Evolutionary conservation across 163 green algal genomes (phyloP).

Genomic region (Chlamydomonas reinhardtii): DNA sequence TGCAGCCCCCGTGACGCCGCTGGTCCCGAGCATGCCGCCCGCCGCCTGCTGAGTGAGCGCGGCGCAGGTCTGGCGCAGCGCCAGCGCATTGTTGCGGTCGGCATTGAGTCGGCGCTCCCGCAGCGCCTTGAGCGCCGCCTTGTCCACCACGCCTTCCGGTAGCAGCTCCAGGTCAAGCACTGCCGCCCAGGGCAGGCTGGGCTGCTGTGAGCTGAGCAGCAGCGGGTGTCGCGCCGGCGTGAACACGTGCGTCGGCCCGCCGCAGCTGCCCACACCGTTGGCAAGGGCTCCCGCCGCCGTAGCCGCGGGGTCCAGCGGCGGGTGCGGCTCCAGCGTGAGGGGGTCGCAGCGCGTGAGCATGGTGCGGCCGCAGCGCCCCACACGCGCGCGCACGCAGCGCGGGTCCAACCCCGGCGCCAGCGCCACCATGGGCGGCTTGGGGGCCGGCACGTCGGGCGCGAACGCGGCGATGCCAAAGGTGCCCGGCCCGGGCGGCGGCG

Average conservation of each 20-base stretch:
- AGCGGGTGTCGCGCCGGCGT: slow-evolving; percentile 11
- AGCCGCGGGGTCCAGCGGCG: background rate
- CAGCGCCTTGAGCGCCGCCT: slow-evolving; percentile 1
- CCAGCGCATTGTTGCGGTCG: slow-evolving; percentile 11
- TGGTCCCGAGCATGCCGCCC: slow-evolving; percentile 12
- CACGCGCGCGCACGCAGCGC: slow-evolving; percentile 12
- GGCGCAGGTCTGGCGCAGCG: slow-evolving; percentile 22
- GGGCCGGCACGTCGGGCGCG: background rate
- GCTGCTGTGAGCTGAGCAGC: slow-evolving; percentile 13
- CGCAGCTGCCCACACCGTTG: background rate
- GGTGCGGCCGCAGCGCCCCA: slow-evolving; percentile 32
- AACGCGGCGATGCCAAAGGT: background rate
- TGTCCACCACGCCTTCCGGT: slow-evolving; percentile 43
- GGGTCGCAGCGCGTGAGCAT: slow-evolving; percentile 47
- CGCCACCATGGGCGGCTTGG: background rate
- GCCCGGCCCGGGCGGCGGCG: background rate
- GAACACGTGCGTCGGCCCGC: background rate
- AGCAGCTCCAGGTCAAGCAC: slow-evolving; percentile 41
- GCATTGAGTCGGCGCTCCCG: slow-evolving; percentile 32
- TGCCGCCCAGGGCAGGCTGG: slow-evolving; percentile 29
- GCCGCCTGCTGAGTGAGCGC: slow-evolving; percentile 35
- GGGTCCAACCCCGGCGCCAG: slow-evolving; percentile 6
- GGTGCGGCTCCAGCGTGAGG: slow-evolving; percentile 39
- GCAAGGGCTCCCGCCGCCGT: background rate
- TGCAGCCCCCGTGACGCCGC: slow-evolving; percentile 5